A percentile compares a stretch with the other conserved stretches of the same genome.
These are phyloP conservation scores for Globisporangium okanoganense DNA, from an alignment of 352 stramenopile species.

Conservation along the genomic window DNA sequence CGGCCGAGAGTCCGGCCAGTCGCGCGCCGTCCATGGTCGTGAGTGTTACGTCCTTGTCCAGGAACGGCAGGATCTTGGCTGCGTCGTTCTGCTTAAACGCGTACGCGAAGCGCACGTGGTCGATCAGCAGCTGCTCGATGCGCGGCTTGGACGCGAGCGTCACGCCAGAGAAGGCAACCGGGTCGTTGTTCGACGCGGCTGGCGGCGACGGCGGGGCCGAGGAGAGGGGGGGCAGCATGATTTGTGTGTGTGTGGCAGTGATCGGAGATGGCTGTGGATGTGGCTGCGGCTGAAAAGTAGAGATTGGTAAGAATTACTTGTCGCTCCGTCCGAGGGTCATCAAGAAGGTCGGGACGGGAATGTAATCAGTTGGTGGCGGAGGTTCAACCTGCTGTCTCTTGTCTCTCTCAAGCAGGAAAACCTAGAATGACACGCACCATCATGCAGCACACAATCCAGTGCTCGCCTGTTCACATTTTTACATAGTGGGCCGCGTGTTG, in stretches of 20 bases:
- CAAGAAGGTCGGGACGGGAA: too few relatives aligned
- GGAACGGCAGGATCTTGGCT: conserved; percentile 56
- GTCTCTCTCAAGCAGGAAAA: neutral
- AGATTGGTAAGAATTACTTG: neutral
- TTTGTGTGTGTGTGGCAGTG: neutral
- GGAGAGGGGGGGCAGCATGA: conserved; percentile 10
- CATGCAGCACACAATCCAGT: neutral
- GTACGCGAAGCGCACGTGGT: conserved; percentile 58
- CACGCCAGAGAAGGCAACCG: too few relatives aligned
- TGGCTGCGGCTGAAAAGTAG: neutral
- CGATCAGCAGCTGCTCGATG: conserved; percentile 47
- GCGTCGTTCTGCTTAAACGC: conserved; percentile 77
- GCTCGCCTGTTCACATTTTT: neutral
- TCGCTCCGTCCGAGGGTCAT: too few relatives aligned
- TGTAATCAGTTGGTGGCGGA: too few relatives aligned
- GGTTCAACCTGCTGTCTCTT: neutral
- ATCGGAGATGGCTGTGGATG: neutral
- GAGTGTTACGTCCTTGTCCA: conserved; percentile 56
- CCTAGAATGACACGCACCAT: neutral
- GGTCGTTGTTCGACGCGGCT: neutral
- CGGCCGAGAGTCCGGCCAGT: conserved; percentile 50
- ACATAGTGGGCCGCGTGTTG: neutral
- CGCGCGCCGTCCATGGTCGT: conserved; percentile 39
- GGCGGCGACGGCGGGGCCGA: neutral
- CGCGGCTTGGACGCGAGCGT: conserved; percentile 11